Percentiles rank a stretch among this genome's conserved stretches.
Evolutionary conservation across 345 rosid genomes (phyloP).

Genomic region (Laguncularia racemosa): DNA sequence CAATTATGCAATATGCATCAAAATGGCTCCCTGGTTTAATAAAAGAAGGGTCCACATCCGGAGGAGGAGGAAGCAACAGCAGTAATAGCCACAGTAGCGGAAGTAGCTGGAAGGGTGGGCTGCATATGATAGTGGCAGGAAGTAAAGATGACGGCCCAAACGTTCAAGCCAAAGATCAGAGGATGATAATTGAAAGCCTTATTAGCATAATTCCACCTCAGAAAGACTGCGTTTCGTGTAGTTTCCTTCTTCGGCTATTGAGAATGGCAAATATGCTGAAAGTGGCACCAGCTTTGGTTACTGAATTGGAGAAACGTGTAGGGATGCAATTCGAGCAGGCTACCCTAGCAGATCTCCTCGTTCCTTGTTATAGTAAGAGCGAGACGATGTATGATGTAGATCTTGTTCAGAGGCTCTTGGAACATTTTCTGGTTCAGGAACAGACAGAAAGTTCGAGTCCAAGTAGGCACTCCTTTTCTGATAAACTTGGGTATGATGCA

Average conservation of each 20-base stretch:
- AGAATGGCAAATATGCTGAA: constrained; percentile 75
- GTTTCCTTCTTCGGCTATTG: constrained; percentile 81
- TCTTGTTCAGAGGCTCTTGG: constrained; percentile 85
- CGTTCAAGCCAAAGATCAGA: constrained; percentile 61
- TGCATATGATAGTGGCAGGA: constrained; percentile 72
- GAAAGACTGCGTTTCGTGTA: constrained; percentile 77
- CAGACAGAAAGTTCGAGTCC: constrained; percentile 84
- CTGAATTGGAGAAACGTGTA: constrained; percentile 85
- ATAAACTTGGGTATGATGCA: constrained; percentile 52
- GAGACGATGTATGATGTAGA: constrained; percentile 85
- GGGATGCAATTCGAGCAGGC: constrained; percentile 99
- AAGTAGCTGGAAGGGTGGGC: constrained; percentile 79
- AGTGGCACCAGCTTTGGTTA: constrained; percentile 87
- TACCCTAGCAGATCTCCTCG: constrained; percentile 70
- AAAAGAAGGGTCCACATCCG: constrained; percentile 37
- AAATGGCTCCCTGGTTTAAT: constrained; percentile 88
- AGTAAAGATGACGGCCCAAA: constrained; percentile 38
- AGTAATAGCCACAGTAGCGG: constrained; percentile 44
- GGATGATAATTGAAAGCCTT: constrained; percentile 83
- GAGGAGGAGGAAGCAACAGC: constrained; percentile 55
- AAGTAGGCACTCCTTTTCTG: constrained; percentile 41
- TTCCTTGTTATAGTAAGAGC: constrained; percentile 55
- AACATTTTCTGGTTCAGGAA: constrained; percentile 92
- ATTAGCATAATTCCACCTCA: constrained; percentile 90
- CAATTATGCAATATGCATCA: constrained; percentile 70